These are phyloP conservation scores for Fraxinus angustifolia DNA, from an alignment of 305 asterid species.

Conservation along the genomic window DNA sequence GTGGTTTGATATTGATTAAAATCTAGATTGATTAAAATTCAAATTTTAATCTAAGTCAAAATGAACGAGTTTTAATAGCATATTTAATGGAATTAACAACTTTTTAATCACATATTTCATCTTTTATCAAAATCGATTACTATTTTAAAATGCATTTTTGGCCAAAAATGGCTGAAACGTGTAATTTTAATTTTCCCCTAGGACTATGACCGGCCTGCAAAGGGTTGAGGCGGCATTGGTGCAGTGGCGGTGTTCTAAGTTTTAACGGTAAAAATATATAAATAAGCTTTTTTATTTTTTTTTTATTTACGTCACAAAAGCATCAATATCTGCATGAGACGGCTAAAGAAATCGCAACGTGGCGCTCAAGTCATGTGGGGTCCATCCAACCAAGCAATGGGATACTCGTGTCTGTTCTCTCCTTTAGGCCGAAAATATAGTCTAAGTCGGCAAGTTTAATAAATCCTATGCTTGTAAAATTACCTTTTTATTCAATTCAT, in stretches of 20 bases:
- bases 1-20: background rate
- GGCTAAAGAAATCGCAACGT: background rate
- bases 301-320: background rate
- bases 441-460: background rate
- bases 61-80: no score
- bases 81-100: no score
- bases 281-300: background rate
- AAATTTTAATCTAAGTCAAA: no score
- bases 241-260: background rate
- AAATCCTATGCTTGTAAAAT: background rate
- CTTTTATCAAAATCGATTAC: no score
- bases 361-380: background rate
- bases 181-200: no score
- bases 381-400: background rate
- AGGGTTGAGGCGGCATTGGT: no score
- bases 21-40: no score
- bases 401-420: background rate
- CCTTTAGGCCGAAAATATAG: background rate
- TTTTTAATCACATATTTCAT: no score
- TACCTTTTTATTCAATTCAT: background rate
- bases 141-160: no score
- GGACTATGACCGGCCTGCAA: no score
- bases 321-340: background rate
- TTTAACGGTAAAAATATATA: no score
- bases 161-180: no score